Evolutionary conservation across 371 early-diverging fungal genomes (phyloP).

Genomic region (Actinomucor elegans): DNA sequence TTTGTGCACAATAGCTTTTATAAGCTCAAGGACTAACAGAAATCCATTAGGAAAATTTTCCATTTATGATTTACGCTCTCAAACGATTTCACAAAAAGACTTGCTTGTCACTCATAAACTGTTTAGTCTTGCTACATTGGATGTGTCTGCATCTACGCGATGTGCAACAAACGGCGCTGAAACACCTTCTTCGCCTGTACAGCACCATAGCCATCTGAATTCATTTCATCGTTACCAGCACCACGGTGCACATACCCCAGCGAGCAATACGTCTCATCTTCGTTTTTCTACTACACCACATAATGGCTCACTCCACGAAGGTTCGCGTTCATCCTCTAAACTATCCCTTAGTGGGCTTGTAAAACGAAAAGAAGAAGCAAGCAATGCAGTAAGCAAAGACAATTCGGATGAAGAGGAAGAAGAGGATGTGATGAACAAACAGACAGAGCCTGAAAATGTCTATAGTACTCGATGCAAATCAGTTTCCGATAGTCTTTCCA

Average conservation of each 20-base stretch:
- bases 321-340: conserved; percentile 3
- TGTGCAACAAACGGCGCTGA: background rate
- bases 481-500: background rate
- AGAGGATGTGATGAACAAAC: conserved; percentile 1
- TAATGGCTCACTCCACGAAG: background rate
- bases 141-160: conserved; percentile 25
- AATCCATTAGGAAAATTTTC: conserved; percentile 49
- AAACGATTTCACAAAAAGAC: conserved; percentile 48
- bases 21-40: background rate
- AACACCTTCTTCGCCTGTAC: background rate
- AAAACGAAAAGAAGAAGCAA: background rate
- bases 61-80: conserved; percentile 49
- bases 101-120: conserved; percentile 62
- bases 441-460: background rate
- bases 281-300: conserved; percentile 6
- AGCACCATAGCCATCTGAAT: background rate
- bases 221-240: background rate
- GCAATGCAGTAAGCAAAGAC: background rate
- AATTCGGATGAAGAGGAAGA: conserved; percentile 11
- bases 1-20: background rate
- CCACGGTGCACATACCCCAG: conserved; percentile 4
- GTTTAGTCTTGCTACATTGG: conserved; percentile 60
- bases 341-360: background rate
- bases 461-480: background rate
- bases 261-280: conserved; percentile 10